Evolutionary conservation across 108 stramenopile species (phyloP).

Genomic region (Stephanodiscus triporus): DNA sequence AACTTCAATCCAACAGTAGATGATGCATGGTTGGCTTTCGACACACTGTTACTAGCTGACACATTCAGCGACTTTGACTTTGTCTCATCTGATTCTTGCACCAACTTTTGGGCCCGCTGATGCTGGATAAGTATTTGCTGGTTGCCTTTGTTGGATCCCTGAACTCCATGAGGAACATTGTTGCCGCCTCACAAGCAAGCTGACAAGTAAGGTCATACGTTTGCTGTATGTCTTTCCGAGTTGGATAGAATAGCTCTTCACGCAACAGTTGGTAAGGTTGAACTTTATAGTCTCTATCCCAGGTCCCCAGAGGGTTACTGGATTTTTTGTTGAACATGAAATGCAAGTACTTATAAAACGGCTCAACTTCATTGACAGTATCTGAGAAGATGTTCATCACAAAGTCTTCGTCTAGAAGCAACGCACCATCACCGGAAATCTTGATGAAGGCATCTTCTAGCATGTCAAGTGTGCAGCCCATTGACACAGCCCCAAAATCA

Average conservation of each 20-base stretch:
- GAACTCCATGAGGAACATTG: slow-evolving; percentile 9
- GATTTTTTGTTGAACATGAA: no score
- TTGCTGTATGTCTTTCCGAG: no score
- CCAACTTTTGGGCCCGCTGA: not conserved
- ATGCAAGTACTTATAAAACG: no score
- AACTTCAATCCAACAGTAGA: slow-evolving; percentile 18
- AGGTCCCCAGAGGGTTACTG: no score
- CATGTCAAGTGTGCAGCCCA: slow-evolving; percentile 10
- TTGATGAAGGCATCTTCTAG: slow-evolving; percentile 16
- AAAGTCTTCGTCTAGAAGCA: not conserved
- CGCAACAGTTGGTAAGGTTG: no score
- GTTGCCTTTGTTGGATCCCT: slow-evolving; percentile 20
- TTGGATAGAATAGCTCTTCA: no score
- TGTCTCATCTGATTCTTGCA: not conserved
- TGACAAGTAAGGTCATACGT: no score
- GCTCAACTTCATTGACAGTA: no score
- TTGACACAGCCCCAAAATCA: slow-evolving; percentile 10
- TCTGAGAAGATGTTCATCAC: slow-evolving; percentile 8
- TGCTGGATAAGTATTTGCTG: not conserved
- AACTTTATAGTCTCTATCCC: no score
- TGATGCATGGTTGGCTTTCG: no score
- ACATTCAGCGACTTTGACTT: not conserved
- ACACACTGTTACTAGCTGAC: not conserved
- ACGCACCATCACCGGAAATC: slow-evolving; percentile 9
- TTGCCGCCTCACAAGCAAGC: no score